These are phyloP conservation scores for Microdochium bolleyi DNA, from an alignment of 2,329 filamentous ascomycete genomes.

Conservation along the genomic window DNA sequence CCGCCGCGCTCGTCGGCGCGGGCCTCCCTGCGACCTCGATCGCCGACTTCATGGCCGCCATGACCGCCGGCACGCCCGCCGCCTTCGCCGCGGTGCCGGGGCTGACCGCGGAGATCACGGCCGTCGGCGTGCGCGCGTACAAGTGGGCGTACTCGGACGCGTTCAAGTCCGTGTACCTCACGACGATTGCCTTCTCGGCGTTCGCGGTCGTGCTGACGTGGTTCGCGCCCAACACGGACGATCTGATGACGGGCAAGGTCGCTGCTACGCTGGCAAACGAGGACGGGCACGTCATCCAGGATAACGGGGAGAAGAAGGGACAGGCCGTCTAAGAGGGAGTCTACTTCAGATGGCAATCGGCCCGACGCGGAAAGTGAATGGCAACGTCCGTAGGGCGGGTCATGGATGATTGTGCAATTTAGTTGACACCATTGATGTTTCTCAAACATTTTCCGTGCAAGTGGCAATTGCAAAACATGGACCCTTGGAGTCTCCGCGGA, in stretches of 20 bases:
- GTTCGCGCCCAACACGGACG: constrained; percentile 7
- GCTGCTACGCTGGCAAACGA: neutral
- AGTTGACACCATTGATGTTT: too few relatives aligned
- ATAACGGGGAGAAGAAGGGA: neutral
- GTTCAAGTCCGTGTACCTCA: constrained; percentile 19
- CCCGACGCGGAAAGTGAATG: too few relatives aligned
- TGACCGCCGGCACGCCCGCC: constrained; percentile 7
- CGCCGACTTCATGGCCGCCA: constrained; percentile 14
- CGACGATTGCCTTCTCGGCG: constrained; percentile 16
- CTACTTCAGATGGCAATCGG: too few relatives aligned
- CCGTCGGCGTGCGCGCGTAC: constrained; percentile 14
- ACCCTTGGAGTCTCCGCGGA: too few relatives aligned
- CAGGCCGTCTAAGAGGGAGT: neutral
- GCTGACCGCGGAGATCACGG: constrained; percentile 16
- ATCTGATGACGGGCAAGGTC: constrained; percentile 6
- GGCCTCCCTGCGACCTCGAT: constrained; percentile 18
- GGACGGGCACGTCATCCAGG: neutral
- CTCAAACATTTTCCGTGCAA: too few relatives aligned
- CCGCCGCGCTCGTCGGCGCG: constrained; percentile 14
- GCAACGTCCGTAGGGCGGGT: too few relatives aligned
- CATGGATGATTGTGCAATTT: too few relatives aligned
- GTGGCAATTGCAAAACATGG: too few relatives aligned
- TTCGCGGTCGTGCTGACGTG: constrained; percentile 10
- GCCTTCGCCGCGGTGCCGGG: constrained; percentile 13
- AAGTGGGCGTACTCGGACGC: constrained; percentile 17